These are phyloP conservation scores for Boletellus ananas DNA, from an alignment of 768 basidiomycete genomes.

Conservation along the genomic window DNA sequence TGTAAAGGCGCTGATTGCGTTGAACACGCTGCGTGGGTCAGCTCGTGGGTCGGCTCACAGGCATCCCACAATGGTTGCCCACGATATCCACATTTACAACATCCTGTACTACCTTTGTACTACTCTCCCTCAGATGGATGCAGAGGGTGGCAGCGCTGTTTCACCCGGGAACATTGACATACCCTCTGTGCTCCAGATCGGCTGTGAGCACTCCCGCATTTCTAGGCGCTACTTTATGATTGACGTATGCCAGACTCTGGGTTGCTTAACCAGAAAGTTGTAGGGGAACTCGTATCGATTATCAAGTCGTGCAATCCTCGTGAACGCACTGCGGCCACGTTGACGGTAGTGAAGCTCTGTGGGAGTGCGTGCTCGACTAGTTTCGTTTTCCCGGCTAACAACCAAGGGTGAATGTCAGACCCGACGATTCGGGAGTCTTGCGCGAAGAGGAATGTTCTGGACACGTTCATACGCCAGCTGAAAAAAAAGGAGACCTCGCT, in stretches of 20 bases:
- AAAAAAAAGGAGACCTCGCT: conserved; percentile 9
- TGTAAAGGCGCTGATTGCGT: conserved; percentile 3
- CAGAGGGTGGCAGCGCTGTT: not conserved
- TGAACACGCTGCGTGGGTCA: not conserved
- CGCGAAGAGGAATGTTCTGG: not conserved
- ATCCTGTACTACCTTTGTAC: conserved; percentile 2
- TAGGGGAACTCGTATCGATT: not conserved
- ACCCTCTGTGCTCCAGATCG: not conserved
- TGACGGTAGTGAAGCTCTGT: conserved; percentile 11
- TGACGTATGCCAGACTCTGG: not conserved
- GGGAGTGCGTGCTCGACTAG: not conserved
- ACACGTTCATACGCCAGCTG: conserved; percentile 14
- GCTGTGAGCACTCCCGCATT: not conserved
- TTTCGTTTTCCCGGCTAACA: not conserved
- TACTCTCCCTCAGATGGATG: conserved; percentile 5
- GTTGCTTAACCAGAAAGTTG: not conserved
- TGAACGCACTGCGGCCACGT: conserved; percentile 4
- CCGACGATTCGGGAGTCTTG: not conserved
- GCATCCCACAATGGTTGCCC: not conserved
- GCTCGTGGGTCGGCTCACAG: not conserved
- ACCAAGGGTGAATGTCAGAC: not conserved
- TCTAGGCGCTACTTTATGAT: not conserved
- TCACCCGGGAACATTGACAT: not conserved
- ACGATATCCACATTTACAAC: not conserved
- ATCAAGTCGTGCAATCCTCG: not conserved